Evolutionary conservation across 2,329 filamentous ascomycete species (phyloP), one percentile per base, ranked within the genome.

Genomic region (Orbilia oligospora): DNA sequence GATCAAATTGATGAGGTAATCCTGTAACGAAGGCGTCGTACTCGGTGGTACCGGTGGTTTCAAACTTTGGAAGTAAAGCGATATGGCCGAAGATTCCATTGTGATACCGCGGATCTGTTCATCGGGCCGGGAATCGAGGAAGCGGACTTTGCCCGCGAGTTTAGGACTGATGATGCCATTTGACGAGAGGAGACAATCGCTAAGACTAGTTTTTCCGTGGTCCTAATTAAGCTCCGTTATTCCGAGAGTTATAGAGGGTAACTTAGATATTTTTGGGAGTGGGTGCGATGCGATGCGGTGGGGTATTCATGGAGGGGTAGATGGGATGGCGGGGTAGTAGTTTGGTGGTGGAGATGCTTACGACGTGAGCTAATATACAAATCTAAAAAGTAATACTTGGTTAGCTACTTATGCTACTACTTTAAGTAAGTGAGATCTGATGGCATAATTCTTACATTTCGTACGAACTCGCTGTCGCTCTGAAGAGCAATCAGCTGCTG

Each of bases 11-110:
- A 99, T 93, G 80, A 99, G 88, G 83, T 97, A 97, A 84, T 99
- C 95, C 83, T 93, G 93, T 51, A 70, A 55, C 12, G 63, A 63
- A 48, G 76, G 76, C 4, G 63, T 48, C 18, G 69, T 69, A 46
- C 53, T 56, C 18, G 76, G 76, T 10, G 79, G 46, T 24, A 68
- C 67, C 8, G 80, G 79, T 20, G 92, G 88, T 81, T 94, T 89
- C 68, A 97, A 87, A 88, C 98, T 93, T 41, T 94, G 97, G 84
- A 99, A 99, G 85, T 92, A 97, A 38, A 99, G 87, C 0, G 96
- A 98, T 80, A 99, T 99, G 80, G 96, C 96, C 5, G 95, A 98
- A 0, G 96, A 98, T 85, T 99, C 96, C 96, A 99, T 99, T n/a
- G 96, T 99, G 83, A 99, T 99, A 71, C 96, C 96, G 81, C 96